phyloP scores from a whole-genome alignment of 306 rosid species.

The Cucurbita ficifolia region DNA sequence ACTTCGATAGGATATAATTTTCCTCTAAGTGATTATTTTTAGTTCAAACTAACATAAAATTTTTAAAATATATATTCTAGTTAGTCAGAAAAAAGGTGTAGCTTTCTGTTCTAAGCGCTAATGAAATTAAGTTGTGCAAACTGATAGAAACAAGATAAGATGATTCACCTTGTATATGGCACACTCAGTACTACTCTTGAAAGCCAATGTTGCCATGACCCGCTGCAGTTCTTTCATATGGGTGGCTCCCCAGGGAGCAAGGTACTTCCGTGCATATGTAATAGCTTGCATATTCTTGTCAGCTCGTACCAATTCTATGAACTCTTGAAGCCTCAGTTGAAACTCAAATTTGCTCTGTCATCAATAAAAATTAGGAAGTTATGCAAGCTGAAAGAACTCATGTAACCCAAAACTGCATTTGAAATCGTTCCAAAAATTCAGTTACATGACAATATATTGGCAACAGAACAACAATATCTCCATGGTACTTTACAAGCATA shows the following conservation, averaged over 20 bases:
- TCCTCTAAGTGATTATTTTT: too few species aligned
- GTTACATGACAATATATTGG: not conserved
- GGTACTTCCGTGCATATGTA: conserved; percentile 67
- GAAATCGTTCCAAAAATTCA: not conserved
- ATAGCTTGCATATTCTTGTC: conserved; percentile 73
- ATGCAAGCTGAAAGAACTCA: not conserved
- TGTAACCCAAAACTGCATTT: not conserved
- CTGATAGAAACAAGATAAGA: not conserved
- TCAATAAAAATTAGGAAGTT: not conserved
- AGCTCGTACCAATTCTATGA: conserved; percentile 87
- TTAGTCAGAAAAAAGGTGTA: not conserved
- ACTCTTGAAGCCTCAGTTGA: conserved; percentile 93
- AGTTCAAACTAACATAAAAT: not conserved
- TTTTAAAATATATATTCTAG: not conserved
- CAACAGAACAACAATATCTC: not conserved
- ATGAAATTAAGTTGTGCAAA: too few species aligned
- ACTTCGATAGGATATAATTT: not conserved
- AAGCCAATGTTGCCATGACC: conserved; percentile 67
- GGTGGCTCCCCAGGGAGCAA: conserved; percentile 77
- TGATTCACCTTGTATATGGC: conserved; percentile 66
- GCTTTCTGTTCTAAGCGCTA: not conserved
- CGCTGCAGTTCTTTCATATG: conserved; percentile 88
- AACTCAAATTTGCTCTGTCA: conserved; percentile 86
- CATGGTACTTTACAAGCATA: not conserved
- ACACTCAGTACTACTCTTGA: conserved; percentile 70